Conservation (phyloP, 345 rosid genomes). For the Salix caprea region DNA sequence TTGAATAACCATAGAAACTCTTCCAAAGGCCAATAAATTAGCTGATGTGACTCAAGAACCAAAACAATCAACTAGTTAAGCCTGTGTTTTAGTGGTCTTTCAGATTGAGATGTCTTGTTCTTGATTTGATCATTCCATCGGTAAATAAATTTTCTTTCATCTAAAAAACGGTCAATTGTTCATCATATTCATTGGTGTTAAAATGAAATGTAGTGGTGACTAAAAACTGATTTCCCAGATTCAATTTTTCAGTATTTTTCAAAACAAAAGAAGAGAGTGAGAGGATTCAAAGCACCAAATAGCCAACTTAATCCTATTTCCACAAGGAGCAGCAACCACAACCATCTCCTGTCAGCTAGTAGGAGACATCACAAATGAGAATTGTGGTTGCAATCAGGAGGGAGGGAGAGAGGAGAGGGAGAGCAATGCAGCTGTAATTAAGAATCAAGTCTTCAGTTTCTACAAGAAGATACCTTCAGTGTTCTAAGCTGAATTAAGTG, state of each 20-base stretch:
- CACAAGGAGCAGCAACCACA: slow-evolving; percentile 2
- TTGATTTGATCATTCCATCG: neutral
- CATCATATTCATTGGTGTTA: neutral
- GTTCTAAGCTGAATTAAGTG: slow-evolving; percentile 87
- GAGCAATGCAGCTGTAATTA: neutral
- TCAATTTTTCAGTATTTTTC: neutral
- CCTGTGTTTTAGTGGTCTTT: neutral
- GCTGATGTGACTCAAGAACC: slow-evolving; percentile 2
- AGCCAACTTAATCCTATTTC: neutral
- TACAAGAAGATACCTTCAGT: slow-evolving; percentile 59
- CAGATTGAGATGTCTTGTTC: neutral
- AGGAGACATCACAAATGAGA: neutral
- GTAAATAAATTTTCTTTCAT: neutral
- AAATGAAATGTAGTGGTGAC: neutral
- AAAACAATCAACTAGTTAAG: neutral
- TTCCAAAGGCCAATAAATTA: neutral
- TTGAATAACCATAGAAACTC: neutral
- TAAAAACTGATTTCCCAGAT: neutral
- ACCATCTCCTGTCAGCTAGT: neutral
- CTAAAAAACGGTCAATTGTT: neutral
- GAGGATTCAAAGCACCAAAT: neutral
- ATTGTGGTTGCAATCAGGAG: neutral
- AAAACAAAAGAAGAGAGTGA: neutral
- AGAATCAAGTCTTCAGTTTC: neutral
- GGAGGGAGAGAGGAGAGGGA: neutral